Conservation (phyloP, 2,329 filamentous ascomycete species). For the Stachybotrys elegans region DNA sequence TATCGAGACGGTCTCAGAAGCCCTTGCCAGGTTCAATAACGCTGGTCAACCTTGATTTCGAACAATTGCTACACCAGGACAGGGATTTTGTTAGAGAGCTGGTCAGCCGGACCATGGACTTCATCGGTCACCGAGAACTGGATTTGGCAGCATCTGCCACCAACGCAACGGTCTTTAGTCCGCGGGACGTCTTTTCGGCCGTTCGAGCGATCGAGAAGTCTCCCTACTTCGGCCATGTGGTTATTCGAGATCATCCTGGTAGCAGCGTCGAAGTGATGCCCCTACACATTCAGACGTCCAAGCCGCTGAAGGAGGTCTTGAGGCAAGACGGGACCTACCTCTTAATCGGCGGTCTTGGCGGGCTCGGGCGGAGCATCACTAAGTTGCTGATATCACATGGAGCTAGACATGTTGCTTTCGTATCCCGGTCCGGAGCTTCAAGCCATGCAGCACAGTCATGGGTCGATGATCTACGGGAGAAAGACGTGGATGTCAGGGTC, state of each 20-base stretch:
- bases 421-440: conserved; percentile 43
- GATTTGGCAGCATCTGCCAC: background rate
- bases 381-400: conserved; percentile 45
- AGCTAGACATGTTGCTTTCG: conserved; percentile 44
- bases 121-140: conserved; percentile 5
- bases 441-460: conserved; percentile 21
- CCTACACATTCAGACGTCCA: conserved; percentile 9
- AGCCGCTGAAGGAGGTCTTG: conserved; percentile 23
- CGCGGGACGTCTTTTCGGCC: conserved; percentile 19
- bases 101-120: conserved; percentile 12
- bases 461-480: conserved; percentile 23
- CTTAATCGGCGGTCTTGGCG: conserved; percentile 52
- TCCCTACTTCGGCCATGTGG: conserved; percentile 19
- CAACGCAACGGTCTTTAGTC: conserved; percentile 7
- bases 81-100: conserved; percentile 23
- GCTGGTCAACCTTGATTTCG: conserved; percentile 27
- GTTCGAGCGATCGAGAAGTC: conserved; percentile 18
- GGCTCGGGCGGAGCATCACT: conserved; percentile 50
- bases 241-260: conserved; percentile 9
- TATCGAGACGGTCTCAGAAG: conserved; percentile 29
- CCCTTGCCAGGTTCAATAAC: conserved; percentile 17
- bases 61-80: conserved; percentile 25
- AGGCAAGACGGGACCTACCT: conserved; percentile 43
- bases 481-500: conserved; percentile 26
- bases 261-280: background rate